Evolutionary conservation across 2,329 filamentous ascomycete genomes (phyloP), one percentile per base, ranked within the genome.

Genomic region (Claviceps africana): DNA sequence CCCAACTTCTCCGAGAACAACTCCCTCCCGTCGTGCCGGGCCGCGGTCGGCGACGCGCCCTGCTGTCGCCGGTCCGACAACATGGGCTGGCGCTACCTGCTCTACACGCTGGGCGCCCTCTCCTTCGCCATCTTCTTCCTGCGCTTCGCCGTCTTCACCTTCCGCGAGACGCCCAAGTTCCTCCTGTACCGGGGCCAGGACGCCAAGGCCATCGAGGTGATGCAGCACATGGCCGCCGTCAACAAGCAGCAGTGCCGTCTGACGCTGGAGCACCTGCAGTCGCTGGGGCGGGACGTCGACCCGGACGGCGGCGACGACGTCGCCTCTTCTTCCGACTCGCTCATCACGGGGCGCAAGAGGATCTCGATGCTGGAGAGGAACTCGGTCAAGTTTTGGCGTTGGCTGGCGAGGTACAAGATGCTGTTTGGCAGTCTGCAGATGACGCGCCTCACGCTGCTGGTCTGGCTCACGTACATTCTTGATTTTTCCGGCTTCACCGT

Each of bases 31-130:
- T 53, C 51, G 13, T 53, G 51, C 10, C 58, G 68, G 13, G 62
- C 57, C 0, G 64, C 63, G 2, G 49, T 56, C 0, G 17, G 56
- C 0, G 64, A 61, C 0, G 57, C 62, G 0, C 59, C 58, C 0
- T 66, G 65, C 2, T 52, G 48, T 15, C 21, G 35, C 6, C 30
- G 31, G 13, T n/a, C 59, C 0, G 62, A 67, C 25, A 77, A 77
- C 57, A 72, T 72, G 71, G 74, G 73, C n/a, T 77, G 74, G 69
- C 64, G 73, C 7, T 75, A 74, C 35, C 65, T 73, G 21, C 61
- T 74, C 35, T 70, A 70, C 42, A 68, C 71, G 0, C 65, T 75
- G 4, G 73, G 73, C 0, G 69, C 60, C 0, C 60, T 76, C 7
- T 71, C 72, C 0, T 61, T 76, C 0, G 53, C 63, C 2, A 64